A percentile compares a stretch with the other conserved stretches of the same genome.
These are phyloP conservation scores for Trichosporon sp. DNA, from an alignment of 1,284 basidiomycete genomes.

Conservation along the genomic window DNA sequence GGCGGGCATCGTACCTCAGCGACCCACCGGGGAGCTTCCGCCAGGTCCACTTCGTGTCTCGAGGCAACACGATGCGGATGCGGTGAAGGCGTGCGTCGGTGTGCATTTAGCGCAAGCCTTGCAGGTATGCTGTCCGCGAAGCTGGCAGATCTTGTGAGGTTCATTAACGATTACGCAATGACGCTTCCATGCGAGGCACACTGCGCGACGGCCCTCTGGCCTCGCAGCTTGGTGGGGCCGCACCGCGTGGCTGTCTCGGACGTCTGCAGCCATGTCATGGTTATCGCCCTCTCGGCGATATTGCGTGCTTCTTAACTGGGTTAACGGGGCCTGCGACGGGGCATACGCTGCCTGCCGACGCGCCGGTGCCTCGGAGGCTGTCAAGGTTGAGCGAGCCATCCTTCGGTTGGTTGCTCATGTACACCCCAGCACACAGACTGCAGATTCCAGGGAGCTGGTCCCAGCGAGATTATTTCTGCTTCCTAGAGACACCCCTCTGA, in stretches of 20 bases:
- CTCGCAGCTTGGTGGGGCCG: too few relatives aligned
- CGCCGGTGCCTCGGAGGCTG: background rate
- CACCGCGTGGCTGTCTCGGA: too few relatives aligned
- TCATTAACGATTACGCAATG: background rate
- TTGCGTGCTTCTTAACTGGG: background rate
- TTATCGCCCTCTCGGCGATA: background rate
- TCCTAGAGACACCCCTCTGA: too few relatives aligned
- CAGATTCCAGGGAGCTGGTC: background rate
- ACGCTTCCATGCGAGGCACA: background rate
- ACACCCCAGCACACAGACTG: background rate
- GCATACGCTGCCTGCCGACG: background rate
- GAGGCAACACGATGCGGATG: background rate
- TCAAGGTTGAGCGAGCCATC: background rate
- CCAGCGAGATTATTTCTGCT: background rate
- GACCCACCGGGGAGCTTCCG: slow-evolving; percentile 1
- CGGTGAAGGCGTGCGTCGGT: background rate
- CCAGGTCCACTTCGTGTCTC: slow-evolving; percentile 5
- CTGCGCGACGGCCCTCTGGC: background rate
- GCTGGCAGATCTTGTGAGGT: background rate
- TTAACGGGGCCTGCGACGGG: background rate
- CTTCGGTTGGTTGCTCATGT: background rate
- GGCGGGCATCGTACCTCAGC: background rate
- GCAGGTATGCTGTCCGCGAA: too few relatives aligned
- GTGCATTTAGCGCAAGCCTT: too few relatives aligned
- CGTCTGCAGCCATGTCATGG: slow-evolving; percentile 1